Conservation (phyloP, 768 basidiomycete species). For the Phanerochaete carnosa region DNA sequence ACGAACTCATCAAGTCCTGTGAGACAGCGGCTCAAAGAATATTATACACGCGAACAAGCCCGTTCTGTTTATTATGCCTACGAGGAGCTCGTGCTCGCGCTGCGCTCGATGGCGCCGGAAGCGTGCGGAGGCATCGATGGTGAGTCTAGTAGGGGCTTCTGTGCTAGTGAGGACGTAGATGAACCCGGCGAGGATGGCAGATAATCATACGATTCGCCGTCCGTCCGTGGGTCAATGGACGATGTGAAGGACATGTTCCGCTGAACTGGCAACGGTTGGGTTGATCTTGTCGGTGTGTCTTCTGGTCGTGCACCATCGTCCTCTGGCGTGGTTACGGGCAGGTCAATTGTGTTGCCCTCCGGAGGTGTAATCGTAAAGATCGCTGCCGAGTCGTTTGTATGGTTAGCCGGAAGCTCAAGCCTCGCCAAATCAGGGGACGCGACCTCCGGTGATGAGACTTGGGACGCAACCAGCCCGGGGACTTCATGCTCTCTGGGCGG, state of each 20-base stretch:
- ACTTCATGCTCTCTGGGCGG: neutral
- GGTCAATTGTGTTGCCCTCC: neutral
- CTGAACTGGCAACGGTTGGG: neutral
- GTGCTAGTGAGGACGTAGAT: slow-evolving; percentile 34
- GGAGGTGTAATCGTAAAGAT: neutral
- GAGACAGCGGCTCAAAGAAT: neutral
- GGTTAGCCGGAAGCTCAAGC: neutral
- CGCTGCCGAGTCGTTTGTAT: neutral
- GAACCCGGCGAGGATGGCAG: slow-evolving; percentile 47
- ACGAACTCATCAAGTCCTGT: neutral
- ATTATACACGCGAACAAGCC: neutral
- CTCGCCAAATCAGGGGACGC: neutral
- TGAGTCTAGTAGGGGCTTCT: slow-evolving; percentile 35
- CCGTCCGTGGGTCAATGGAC: slow-evolving; percentile 20
- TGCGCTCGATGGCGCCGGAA: neutral
- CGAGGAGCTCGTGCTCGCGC: neutral
- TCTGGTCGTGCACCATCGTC: neutral
- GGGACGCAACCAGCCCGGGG: neutral
- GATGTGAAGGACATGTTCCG: slow-evolving; percentile 22
- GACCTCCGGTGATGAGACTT: neutral
- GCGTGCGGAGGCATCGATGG: neutral
- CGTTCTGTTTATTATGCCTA: neutral
- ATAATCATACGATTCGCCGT: slow-evolving; percentile 34
- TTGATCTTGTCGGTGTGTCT: neutral
- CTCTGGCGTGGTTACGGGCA: neutral